A percentile compares a stretch with the other conserved stretches of the same genome.
These are phyloP conservation scores for Kluyveromyces marxianus DNA, from an alignment of 1,139 yeast genomes.

Conservation along the genomic window DNA sequence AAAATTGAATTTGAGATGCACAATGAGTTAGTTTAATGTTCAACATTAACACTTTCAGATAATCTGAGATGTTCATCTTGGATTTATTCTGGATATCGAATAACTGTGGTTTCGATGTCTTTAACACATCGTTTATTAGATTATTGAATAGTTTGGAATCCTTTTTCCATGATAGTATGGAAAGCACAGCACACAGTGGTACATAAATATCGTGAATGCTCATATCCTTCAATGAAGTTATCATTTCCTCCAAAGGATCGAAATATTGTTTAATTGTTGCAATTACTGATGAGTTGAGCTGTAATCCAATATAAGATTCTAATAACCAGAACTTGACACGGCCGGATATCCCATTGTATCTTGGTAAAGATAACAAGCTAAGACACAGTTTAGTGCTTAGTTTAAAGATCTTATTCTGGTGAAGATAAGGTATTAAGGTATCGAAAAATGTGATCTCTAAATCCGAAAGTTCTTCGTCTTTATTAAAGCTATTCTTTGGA, in stretches of 20 bases:
- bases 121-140: constrained; percentile 14
- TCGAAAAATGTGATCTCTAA: constrained; percentile 34
- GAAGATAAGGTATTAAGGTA: constrained; percentile 33
- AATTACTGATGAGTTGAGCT: constrained; percentile 10
- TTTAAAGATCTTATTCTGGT: constrained; percentile 34
- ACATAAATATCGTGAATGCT: constrained; percentile 1
- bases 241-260: background rate
- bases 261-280: background rate
- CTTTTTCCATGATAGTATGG: constrained; percentile 12
- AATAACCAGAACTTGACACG: constrained; percentile 11
- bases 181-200: constrained; percentile 7
- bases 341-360: constrained; percentile 8
- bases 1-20: constrained; percentile 19
- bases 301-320: constrained; percentile 13
- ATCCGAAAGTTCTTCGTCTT: constrained; percentile 13
- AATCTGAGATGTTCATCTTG: constrained; percentile 16
- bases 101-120: constrained; percentile 14
- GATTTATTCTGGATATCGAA: constrained; percentile 21
- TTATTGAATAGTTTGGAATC: constrained; percentile 13
- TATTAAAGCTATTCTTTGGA: background rate
- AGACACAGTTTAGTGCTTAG: constrained; percentile 21
- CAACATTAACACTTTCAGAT: constrained; percentile 23
- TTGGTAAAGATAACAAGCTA: constrained; percentile 5
- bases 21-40: constrained; percentile 19
- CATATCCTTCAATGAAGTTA: background rate